phyloP scores from a whole-genome alignment of 2,329 filamentous ascomycete genomes.

The Amylocarpus encephaloides region DNA sequence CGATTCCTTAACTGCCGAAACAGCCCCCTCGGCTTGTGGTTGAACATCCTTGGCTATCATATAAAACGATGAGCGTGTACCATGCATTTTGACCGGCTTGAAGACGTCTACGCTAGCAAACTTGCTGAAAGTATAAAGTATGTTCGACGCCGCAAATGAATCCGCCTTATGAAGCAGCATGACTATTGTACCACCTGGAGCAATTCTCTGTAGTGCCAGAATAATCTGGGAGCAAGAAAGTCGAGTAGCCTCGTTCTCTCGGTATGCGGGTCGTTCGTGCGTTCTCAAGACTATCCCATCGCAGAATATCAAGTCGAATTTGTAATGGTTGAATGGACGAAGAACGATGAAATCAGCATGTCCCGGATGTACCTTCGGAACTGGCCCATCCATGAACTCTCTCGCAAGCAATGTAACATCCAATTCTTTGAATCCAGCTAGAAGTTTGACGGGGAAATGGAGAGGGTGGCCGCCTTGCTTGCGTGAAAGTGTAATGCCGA shows the following conservation, averaged over 20 bases:
- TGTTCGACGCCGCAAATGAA: slow-evolving; percentile 12
- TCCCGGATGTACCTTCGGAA: slow-evolving; percentile 16
- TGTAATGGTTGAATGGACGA: slow-evolving; percentile 18
- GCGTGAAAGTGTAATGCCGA: slow-evolving; percentile 16
- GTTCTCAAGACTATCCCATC: slow-evolving; percentile 25
- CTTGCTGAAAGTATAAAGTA: slow-evolving; percentile 21
- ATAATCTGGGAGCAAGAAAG: slow-evolving; percentile 21
- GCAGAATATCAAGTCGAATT: slow-evolving; percentile 26
- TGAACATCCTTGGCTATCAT: slow-evolving; percentile 23
- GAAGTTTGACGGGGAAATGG: slow-evolving; percentile 4
- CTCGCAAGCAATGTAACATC: slow-evolving; percentile 20
- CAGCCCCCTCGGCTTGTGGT: slow-evolving; percentile 8
- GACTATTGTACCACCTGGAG: slow-evolving; percentile 18
- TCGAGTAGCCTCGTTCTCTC: slow-evolving; percentile 15
- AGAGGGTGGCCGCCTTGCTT: slow-evolving; percentile 21
- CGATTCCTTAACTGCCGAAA: slow-evolving; percentile 16
- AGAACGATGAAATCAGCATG: slow-evolving; percentile 10
- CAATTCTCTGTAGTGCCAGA: slow-evolving; percentile 20
- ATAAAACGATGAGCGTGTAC: slow-evolving; percentile 23
- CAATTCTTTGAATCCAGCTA: slow-evolving; percentile 5
- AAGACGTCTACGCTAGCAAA: slow-evolving; percentile 22
- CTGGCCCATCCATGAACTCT: slow-evolving; percentile 13
- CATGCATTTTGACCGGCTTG: slow-evolving; percentile 22
- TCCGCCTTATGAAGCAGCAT: slow-evolving; percentile 26
- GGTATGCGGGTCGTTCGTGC: slow-evolving; percentile 19